Evolutionary conservation across 805 yeast genomes (phyloP), one percentile per base, ranked within the genome.

Genomic region (Candida takata): DNA sequence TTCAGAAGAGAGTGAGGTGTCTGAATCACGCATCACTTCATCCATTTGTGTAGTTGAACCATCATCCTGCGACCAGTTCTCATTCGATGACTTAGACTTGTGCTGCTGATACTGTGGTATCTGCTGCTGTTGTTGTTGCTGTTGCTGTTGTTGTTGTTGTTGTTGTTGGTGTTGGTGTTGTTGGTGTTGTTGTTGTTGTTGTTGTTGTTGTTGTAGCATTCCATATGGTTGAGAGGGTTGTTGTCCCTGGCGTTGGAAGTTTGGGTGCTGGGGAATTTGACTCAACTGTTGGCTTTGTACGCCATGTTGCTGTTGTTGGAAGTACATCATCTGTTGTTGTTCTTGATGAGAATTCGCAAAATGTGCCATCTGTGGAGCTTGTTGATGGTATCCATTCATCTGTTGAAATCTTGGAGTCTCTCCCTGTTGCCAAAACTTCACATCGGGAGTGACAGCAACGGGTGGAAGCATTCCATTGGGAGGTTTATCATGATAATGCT

Each of bases 1-100:
- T 7, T 62, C 53, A 45, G 70, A 53, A 43, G 73, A 58, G 44
- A 69, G 41, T 48, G 74, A 52, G 37, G 66, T 44, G 48, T 42
- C 70, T 45, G 58, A 64, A 56, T 47, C 68, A 58, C 49, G 59
- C 46, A 47, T 58, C 5, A 46, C 54, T 11, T 48, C 57, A 34
- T 51, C 57, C 56, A 52, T 52, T 11, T 51, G 54, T 9, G 49
- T 45, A 13, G 40, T 36, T 5, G 52, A 47, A 24, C 47, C 53
- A 34, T 41, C 64, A 52, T 54, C 62, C 42, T 45, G 62, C 20
- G 58, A 54, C 58, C 60, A 54, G 17, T 46, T 51, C 35, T 52
- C 57, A 13, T 44, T 42, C 2, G 56, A 51, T 10, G 43, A 44
- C 37, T 43, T 45, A 15, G 50, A 42, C 36, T 47, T 55, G 38